Evolutionary conservation across 352 stramenopile species (phyloP).

Genomic region (Saprolegnia diclina): DNA sequence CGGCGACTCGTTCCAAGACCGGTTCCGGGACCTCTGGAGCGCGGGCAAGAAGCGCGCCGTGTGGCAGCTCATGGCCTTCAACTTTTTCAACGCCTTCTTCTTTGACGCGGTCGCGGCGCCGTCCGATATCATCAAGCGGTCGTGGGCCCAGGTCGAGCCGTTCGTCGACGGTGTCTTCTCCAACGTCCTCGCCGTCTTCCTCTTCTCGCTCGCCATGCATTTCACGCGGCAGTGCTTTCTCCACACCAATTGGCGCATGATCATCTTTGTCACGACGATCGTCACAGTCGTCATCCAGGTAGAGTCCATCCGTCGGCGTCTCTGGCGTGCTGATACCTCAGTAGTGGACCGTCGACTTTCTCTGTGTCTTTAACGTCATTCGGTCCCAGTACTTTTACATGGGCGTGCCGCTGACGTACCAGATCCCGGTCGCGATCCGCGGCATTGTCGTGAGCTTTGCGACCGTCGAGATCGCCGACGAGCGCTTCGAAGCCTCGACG

Average conservation of each 20-base stretch:
- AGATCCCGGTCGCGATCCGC: conserved; percentile 32
- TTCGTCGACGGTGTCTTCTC: conserved; percentile 28
- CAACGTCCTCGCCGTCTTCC: conserved; percentile 42
- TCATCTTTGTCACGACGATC: conserved; percentile 24
- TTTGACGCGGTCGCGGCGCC: conserved; percentile 38
- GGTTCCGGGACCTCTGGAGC: conserved; percentile 31
- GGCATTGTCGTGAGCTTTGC: conserved; percentile 29
- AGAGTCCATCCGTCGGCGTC: neutral
- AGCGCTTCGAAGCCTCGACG: conserved; percentile 28
- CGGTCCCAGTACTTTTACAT: conserved; percentile 49
- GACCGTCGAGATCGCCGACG: conserved; percentile 28
- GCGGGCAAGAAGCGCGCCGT: conserved; percentile 42
- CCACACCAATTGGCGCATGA: conserved; percentile 31
- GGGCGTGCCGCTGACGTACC: conserved; percentile 42
- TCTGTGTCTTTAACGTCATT: conserved; percentile 51
- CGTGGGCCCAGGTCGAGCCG: conserved; percentile 25
- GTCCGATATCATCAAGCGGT: conserved; percentile 33
- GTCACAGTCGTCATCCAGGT: conserved; percentile 22
- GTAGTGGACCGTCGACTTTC: conserved; percentile 39
- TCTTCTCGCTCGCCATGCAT: conserved; percentile 27
- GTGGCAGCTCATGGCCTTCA: conserved; percentile 35
- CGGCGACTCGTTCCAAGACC: conserved; percentile 3
- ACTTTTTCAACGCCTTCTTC: conserved; percentile 36
- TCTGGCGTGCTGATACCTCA: neutral
- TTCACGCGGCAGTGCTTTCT: conserved; percentile 32